Base-by-base conservation (phyloP, 371 early-diverging fungal genomes). In the Apophysomyces trapeziformis region DNA sequence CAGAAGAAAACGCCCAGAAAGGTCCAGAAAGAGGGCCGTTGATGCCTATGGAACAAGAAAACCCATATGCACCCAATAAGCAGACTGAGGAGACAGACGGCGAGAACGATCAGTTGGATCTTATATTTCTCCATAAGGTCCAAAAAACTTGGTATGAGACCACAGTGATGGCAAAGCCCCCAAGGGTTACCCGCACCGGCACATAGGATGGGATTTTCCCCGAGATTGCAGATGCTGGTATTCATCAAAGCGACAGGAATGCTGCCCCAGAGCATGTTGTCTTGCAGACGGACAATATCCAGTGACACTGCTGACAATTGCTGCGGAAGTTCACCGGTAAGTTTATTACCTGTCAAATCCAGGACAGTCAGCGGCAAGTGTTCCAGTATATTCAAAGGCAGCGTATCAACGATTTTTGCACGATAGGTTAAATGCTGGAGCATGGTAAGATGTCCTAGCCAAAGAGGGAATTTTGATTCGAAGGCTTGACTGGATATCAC, bases 131-230 rank as follows among this genome's bases (percentile, higher is more conserved):
- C 35, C 66, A 65, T 65, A 7, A 65, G 21, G 14, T 47, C 60
- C 13, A 44, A 12, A 14, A 65, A 65, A 26, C 59, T 37, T 11
- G 66, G 66, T 1, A 58, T 60, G 6, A 65, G 50, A 18, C 60
- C 47, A 38, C 66, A 65, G 32, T 65, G 66, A 8, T 65, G 60
- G n/a, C 66, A 65, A 18, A 65, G 16, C 5, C 44, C n/a, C 66
- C 66, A 65, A 11, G 66, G 16, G 21, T 65, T 65, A 9, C 66
- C 66, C 11, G 59, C 59, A 13, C 66, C 66, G 6, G 66, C 36
- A 38, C 66, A 65, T 5, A 65, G 36, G 18, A 65, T 65, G 0
- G 66, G 66, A 13, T 65, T 65, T 36, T 54, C 54, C 11, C 38
- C 14, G 21, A 65, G 43, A 45, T 65, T 18, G 38, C 66, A 65